Evolutionary conservation across 768 basidiomycete genomes (phyloP), one percentile per base, ranked within the genome.

Genomic region (Pluteus cervinus): DNA sequence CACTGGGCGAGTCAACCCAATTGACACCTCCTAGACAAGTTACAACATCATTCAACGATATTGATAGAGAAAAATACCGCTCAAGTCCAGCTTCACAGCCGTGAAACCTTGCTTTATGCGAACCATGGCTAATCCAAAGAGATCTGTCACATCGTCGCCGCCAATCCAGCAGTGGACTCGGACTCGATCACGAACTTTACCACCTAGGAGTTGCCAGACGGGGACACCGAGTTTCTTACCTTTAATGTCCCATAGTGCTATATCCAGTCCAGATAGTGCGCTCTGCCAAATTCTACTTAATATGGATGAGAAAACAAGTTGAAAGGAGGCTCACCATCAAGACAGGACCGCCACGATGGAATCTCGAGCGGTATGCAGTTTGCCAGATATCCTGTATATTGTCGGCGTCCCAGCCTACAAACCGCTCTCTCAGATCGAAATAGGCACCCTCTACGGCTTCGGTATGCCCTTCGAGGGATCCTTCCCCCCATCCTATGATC

Each of bases 201-300:
- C 83, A 6, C 81, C 84, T 5, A 83, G 67, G 1, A 86, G 62
- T 54, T 81, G 71, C 69, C 74, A 81, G 1, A 82, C 58, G 0
- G 70, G 73, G 7, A 71, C 81, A 23, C 79, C 79, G 2, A 84
- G 68, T 23, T 75, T 77, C 58, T 82, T 83, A n/a, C 84, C 84
- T 46, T 84, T 84, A 58, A 86, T 80, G 49, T 85, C 83, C 83
- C 83, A 71, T 1, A 86, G 61, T 1, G 80, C 79, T 41, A 85
- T 84, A 54, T 83, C 79, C 21, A 84, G 55, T 0, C 79, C 78
- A 2, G 75, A 72, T 7, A 75, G 54, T 7, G 70, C 75, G 20
- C 69, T 75, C 70, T 74, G 40, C 2, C 26, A 28, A 28, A 9
- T 28, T 14, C 9, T 28, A 9, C 9, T 9, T 28, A 9, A 22